These are phyloP conservation scores for Aspergillus udagawae DNA, from an alignment of 2,329 filamentous ascomycete genomes.

Conservation along the genomic window DNA sequence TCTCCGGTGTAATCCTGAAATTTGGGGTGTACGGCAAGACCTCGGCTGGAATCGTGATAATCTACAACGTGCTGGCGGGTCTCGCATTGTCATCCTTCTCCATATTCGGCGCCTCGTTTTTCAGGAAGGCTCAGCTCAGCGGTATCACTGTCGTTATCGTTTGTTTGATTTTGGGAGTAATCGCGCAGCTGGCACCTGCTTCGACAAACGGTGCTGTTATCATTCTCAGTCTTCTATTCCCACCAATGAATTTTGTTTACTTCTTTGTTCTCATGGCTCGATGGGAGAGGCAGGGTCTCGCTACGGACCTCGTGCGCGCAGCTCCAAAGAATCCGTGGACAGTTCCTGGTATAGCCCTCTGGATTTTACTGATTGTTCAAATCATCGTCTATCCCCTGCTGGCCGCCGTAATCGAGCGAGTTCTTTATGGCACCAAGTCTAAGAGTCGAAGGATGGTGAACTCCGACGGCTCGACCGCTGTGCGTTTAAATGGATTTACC, in stretches of 20 bases:
- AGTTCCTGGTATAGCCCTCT: slow-evolving; percentile 70
- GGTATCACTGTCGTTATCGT: slow-evolving; percentile 74
- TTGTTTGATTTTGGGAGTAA: slow-evolving; percentile 71
- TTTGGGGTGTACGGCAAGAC: slow-evolving; percentile 63
- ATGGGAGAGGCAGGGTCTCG: slow-evolving; percentile 61
- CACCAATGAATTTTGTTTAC: slow-evolving; percentile 83
- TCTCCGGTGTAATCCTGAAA: slow-evolving; percentile 64
- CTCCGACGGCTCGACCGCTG: slow-evolving; percentile 48
- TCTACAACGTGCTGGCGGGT: slow-evolving; percentile 74
- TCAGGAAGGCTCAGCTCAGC: slow-evolving; percentile 81
- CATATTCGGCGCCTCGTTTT: slow-evolving; percentile 76
- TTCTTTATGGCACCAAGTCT: slow-evolving; percentile 70
- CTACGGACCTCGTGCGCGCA: slow-evolving; percentile 58
- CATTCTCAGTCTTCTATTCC: slow-evolving; percentile 71
- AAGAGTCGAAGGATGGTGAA: slow-evolving; percentile 48
- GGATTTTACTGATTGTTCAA: slow-evolving; percentile 72
- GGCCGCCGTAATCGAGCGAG: slow-evolving; percentile 68
- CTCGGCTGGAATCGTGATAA: slow-evolving; percentile 60
- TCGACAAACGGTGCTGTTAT: slow-evolving; percentile 61
- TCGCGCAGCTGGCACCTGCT: slow-evolving; percentile 68
- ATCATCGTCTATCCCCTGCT: slow-evolving; percentile 73
- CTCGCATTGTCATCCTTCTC: slow-evolving; percentile 75
- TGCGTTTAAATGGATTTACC: slow-evolving; percentile 68
- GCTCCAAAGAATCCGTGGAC: slow-evolving; percentile 65
- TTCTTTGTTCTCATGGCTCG: slow-evolving; percentile 73